A percentile compares a stretch with the other conserved stretches of the same genome.
Evolutionary conservation across 495 filamentous ascomycete genomes (phyloP).

Genomic region (Copromyces sp.): DNA sequence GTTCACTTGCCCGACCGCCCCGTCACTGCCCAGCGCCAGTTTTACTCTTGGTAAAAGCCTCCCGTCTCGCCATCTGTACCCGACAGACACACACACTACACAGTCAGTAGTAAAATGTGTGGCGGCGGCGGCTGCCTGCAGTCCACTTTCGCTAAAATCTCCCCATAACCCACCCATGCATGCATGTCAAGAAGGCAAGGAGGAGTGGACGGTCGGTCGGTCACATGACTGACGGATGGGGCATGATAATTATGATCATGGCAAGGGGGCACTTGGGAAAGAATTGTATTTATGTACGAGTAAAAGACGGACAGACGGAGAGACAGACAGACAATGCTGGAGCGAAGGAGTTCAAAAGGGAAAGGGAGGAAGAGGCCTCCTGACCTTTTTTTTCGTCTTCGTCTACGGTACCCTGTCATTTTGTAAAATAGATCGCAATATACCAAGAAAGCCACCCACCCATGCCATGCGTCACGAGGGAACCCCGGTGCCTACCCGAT

Average conservation of each 20-base stretch:
- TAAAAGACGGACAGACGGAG: background rate
- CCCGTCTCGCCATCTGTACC: background rate
- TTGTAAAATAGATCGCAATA: background rate
- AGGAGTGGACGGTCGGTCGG: background rate
- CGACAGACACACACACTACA: no score
- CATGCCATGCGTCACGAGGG: background rate
- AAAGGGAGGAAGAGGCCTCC: background rate
- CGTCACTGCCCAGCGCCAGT: conserved; percentile 69
- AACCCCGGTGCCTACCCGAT: background rate
- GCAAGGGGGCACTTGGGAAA: background rate
- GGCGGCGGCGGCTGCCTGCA: background rate
- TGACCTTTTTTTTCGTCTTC: background rate
- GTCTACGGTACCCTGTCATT: background rate
- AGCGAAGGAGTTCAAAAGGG: background rate
- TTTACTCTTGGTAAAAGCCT: conserved; percentile 66
- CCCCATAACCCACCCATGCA: no score
- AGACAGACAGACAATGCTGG: background rate
- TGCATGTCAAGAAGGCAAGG: no score
- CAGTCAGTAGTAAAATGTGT: background rate
- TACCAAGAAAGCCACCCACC: background rate
- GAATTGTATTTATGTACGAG: background rate
- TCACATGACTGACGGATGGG: background rate
- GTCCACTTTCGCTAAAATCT: no score
- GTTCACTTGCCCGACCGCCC: conserved; percentile 72
- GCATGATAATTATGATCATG: background rate